Percentiles rank a stretch among this genome's conserved stretches.
Conservation (phyloP, 306 rosid species). For the Psophocarpus tetragonolobus region DNA sequence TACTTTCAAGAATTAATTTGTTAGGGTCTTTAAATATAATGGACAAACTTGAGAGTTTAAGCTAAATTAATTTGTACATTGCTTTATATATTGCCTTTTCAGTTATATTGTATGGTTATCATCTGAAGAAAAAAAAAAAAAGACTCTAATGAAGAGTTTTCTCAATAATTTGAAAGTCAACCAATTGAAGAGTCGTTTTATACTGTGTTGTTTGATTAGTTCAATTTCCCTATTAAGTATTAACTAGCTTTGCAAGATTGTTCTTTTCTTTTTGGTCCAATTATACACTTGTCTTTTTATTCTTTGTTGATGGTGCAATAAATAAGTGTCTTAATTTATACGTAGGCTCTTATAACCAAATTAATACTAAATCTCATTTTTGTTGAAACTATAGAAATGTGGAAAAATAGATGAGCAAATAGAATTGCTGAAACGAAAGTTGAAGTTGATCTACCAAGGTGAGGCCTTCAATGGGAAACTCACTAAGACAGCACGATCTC, state of each 20-base stretch:
- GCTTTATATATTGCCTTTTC: neutral
- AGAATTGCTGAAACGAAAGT: slow-evolving; percentile 78
- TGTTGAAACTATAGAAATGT: slow-evolving; percentile 61
- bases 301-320: neutral
- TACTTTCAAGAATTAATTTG: too few species aligned
- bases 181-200: neutral
- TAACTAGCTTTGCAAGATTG: neutral
- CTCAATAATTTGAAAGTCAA: neutral
- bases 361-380: neutral
- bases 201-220: neutral
- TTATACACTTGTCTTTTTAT: neutral
- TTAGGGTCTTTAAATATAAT: too few species aligned
- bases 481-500: slow-evolving; percentile 94
- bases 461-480: slow-evolving; percentile 89
- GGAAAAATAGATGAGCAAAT: slow-evolving; percentile 89
- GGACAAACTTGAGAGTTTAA: too few species aligned
- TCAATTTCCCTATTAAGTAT: neutral
- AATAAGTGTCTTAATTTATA: neutral
- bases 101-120: neutral
- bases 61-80: neutral
- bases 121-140: neutral
- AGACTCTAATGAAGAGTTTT: neutral
- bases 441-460: slow-evolving; percentile 76
- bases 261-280: neutral
- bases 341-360: neutral